A percentile compares a stretch with the other conserved stretches of the same genome.
phyloP scores from a whole-genome alignment of 148 eudicot species.

The Fagopyrum tataricum region DNA sequence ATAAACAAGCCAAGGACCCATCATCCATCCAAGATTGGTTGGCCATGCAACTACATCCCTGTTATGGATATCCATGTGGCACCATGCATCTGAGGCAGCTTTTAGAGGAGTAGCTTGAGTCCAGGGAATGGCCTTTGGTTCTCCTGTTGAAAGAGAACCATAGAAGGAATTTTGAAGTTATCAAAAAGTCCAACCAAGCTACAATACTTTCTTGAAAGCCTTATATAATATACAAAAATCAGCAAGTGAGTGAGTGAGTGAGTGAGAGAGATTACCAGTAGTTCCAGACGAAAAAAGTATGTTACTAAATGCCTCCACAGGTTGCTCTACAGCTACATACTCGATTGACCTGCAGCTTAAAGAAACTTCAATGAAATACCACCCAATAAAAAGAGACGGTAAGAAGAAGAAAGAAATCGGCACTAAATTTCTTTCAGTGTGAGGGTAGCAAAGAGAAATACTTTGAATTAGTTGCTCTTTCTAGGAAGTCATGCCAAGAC shows the following conservation, averaged over 20 bases:
- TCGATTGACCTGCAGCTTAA: conserved; percentile 53
- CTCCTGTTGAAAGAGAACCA: conserved; percentile 41
- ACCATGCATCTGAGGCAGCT: conserved; percentile 98
- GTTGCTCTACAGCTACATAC: conserved; percentile 55
- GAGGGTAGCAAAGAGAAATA: conserved; percentile 15
- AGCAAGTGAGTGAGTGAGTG: not conserved
- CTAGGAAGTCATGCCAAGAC: conserved; percentile 70
- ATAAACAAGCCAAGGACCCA: conserved; percentile 99
- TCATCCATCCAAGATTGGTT: conserved; percentile 99
- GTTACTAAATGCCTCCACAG: conserved; percentile 70
- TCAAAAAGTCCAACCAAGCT: not conserved
- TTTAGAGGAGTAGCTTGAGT: conserved; percentile 70
- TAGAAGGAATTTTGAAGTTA: not conserved
- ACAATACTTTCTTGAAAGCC: not conserved
- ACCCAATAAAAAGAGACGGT: not conserved
- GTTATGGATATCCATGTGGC: conserved; percentile 73
- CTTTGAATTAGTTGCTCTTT: conserved; percentile 42
- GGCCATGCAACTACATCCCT: conserved; percentile 95
- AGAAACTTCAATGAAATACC: not conserved
- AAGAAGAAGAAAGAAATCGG: not conserved
- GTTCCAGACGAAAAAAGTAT: conserved; percentile 98
- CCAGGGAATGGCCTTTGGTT: conserved; percentile 99
- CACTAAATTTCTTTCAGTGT: not conserved
- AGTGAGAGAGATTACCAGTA: conserved; percentile 48
- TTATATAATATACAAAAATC: not conserved